phyloP scores from a whole-genome alignment of 2,329 filamentous ascomycete genomes.

The Ophiostoma himal-ulmi region DNA sequence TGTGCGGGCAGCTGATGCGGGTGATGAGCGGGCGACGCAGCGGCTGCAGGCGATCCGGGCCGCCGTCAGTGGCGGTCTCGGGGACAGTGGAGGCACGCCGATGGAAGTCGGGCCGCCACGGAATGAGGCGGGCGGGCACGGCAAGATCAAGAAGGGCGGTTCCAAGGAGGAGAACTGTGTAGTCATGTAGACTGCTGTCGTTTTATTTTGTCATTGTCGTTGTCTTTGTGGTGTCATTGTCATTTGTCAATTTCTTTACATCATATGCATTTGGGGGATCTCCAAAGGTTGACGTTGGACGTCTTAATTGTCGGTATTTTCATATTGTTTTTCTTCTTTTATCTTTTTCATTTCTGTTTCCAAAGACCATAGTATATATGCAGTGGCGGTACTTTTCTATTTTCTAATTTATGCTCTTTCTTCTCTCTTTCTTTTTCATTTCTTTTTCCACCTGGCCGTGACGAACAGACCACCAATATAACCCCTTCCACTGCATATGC shows the following conservation, averaged over 20 bases:
- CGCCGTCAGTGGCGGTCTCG: constrained; percentile 57
- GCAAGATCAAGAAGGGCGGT: constrained; percentile 46
- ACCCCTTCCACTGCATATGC: constrained; percentile 7
- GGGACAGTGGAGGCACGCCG: constrained; percentile 37
- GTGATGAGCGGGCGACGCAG: constrained; percentile 83
- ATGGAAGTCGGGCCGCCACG: constrained; percentile 53
- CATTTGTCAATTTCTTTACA: background rate
- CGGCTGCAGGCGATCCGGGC: constrained; percentile 80
- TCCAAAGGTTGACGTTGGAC: constrained; percentile 2
- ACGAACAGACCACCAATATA: background rate
- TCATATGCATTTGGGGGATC: background rate
- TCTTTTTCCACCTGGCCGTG: background rate
- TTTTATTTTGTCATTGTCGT: background rate
- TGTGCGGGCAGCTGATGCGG: constrained; percentile 86
- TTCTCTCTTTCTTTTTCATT: background rate
- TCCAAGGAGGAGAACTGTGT: constrained; percentile 49
- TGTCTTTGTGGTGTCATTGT: background rate
- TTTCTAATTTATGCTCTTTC: background rate
- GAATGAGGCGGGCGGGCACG: constrained; percentile 28
- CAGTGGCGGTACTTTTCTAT: background rate
- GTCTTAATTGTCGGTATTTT: constrained; percentile 4
- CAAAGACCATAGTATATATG: background rate
- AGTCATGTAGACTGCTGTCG: constrained; percentile 44
- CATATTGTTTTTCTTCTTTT: background rate
- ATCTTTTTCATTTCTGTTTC: background rate